phyloP scores from a whole-genome alignment of 106 monocot genomes.

The Phalaenopsis aphrodite region DNA sequence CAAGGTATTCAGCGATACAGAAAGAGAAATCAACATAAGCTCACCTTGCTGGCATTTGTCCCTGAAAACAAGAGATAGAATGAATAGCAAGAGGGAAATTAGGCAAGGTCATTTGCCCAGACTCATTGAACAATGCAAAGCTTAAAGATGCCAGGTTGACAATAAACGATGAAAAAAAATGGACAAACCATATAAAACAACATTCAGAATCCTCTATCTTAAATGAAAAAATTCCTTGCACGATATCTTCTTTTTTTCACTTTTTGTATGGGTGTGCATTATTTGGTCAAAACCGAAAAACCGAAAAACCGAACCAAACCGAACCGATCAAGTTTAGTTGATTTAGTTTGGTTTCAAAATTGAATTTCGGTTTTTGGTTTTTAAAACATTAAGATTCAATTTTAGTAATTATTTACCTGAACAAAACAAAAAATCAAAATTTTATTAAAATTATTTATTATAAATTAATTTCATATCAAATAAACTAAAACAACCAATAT shows the following conservation, averaged over 20 bases:
- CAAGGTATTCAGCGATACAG: background rate
- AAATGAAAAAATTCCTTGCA: background rate
- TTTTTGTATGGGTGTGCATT: background rate
- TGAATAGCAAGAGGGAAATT: background rate
- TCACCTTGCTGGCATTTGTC: conserved; percentile 3
- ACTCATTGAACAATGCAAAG: background rate
- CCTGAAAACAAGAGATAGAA: conserved; percentile 5
- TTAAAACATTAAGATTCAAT: no score
- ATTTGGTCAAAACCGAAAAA: no score
- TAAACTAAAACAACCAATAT: no score
- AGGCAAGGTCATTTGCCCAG: background rate
- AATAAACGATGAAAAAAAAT: background rate
- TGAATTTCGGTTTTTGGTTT: no score
- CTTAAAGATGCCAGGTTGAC: background rate
- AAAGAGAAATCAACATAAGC: background rate
- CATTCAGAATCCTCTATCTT: background rate
- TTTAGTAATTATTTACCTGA: no score
- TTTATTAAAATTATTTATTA: no score
- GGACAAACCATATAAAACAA: background rate
- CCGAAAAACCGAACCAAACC: no score
- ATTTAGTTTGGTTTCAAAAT: no score
- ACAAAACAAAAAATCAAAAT: no score
- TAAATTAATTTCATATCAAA: no score
- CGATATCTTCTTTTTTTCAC: background rate
- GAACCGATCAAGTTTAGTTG: no score